Conservation (phyloP, 192 early-diverging fungal species). For the Dissophora ornata region DNA sequence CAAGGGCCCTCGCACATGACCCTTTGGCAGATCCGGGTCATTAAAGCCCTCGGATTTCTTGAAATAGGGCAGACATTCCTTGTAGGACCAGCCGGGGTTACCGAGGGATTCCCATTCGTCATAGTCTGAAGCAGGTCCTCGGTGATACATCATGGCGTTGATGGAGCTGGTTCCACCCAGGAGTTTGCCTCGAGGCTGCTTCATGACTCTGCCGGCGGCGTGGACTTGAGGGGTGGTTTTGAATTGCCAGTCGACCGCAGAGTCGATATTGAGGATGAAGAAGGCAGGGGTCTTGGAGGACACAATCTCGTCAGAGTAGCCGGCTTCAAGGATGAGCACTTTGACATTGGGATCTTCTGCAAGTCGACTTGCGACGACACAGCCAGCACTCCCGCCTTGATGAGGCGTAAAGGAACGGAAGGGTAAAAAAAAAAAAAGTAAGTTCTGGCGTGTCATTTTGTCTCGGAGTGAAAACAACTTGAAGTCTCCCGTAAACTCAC, state of each 20-base stretch:
- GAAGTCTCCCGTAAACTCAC: too few relatives aligned
- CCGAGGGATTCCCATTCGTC: conserved; percentile 40
- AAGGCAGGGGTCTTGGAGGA: conserved; percentile 17
- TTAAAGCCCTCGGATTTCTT: conserved; percentile 40
- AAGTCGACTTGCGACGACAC: conserved; percentile 39
- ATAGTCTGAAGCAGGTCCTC: conserved; percentile 42
- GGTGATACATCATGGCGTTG: conserved; percentile 53
- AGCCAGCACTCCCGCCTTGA: conserved; percentile 54
- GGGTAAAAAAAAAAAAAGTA: neutral
- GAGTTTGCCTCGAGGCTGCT: conserved; percentile 44
- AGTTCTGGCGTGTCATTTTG: neutral
- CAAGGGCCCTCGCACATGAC: conserved; percentile 9
- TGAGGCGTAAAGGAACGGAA: too few relatives aligned
- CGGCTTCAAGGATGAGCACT: conserved; percentile 37
- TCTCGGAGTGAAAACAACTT: too few relatives aligned
- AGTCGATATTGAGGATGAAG: conserved; percentile 15
- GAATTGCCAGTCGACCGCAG: conserved; percentile 28
- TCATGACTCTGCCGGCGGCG: conserved; percentile 15
- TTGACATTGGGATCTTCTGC: conserved; percentile 45
- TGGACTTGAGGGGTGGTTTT: conserved; percentile 23
- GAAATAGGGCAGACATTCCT: conserved; percentile 30
- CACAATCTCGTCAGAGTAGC: conserved; percentile 33
- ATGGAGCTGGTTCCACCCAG: conserved; percentile 44
- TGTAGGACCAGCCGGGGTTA: conserved; percentile 43
- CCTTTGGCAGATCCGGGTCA: conserved; percentile 20